These are phyloP conservation scores for Solanum dulcamara DNA, from an alignment of 257 asterid genomes.

Conservation along the genomic window DNA sequence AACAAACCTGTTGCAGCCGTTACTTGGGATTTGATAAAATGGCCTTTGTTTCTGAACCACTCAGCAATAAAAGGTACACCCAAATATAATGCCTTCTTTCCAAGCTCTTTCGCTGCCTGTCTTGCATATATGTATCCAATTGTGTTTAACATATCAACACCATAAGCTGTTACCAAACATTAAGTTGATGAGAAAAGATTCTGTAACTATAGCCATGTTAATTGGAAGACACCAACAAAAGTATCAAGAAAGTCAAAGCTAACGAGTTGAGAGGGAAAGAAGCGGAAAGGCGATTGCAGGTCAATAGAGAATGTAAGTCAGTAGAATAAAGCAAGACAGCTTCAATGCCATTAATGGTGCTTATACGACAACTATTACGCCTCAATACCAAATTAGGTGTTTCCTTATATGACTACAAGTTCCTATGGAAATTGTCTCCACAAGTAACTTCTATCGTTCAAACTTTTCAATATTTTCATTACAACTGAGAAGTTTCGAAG, in stretches of 20 bases:
- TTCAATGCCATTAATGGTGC: neutral
- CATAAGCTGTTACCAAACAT: slow-evolving; percentile 67
- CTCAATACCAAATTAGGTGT: neutral
- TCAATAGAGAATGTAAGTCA: neutral
- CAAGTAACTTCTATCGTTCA: neutral
- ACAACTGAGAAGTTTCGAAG: neutral
- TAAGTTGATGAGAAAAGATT: slow-evolving; percentile 14
- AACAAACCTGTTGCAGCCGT: slow-evolving; percentile 94
- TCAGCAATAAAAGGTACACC: slow-evolving; percentile 96
- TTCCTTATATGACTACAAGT: neutral
- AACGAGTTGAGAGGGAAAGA: neutral
- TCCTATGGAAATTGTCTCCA: neutral
- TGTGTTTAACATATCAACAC: slow-evolving; percentile 95
- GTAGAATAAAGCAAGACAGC: neutral
- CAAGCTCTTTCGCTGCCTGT: slow-evolving; percentile 97
- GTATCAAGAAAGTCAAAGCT: neutral
- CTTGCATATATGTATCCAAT: slow-evolving; percentile 93
- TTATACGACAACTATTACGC: neutral
- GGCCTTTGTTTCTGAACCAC: slow-evolving; percentile 99
- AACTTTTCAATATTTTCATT: neutral
- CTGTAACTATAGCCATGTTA: neutral
- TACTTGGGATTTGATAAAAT: slow-evolving; percentile 91
- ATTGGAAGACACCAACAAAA: neutral
- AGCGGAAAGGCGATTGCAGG: neutral
- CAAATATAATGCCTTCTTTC: slow-evolving; percentile 86